Evolutionary conservation across 176 grass and related monocot genomes (phyloP), one percentile per base, ranked within the genome.

Genomic region (Eragrostis nindensis): DNA sequence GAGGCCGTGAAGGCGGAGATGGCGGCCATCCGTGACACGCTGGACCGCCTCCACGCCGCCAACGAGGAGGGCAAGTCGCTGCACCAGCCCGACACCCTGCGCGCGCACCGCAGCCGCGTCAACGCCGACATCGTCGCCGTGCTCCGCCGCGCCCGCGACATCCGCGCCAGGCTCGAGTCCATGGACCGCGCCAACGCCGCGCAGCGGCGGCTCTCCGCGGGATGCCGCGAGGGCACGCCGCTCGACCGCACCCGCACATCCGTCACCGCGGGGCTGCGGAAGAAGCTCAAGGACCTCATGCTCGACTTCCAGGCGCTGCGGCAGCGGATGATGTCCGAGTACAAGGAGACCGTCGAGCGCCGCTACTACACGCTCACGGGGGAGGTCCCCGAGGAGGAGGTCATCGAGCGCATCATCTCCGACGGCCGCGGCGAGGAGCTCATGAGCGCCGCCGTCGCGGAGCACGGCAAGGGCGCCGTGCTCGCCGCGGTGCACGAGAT

Each of bases 271-370:
- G 96, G 90, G 0, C 92, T 99, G 40, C 84, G 96, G 66, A 93
- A 90, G 92, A 93, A 90, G 85, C 84, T 99, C 82, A 90, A 89
- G 61, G 96, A 93, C 60, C 73, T 99, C 75, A 99, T 99, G 96
- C 90, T 95, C 88, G 92, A 99, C 65, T 95, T 99, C 87, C 96
- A 99, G 90, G 84, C 84, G 80, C 86, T 99, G 36, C 85, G 96
- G 57, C 92, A 99, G 88, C 86, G 83, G 74, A 93, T 90, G 70
- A 93, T 99, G 92, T 46, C 92, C 64, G 90, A 99, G 88, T 91
- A 99, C 88, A 92, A 93, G 78, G 96, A 99, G 71, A 89, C 88
- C 8, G 88, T 95, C 32, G 96, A 93, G 88, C 91, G 96, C 45
- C 86, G 96, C 49, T 94, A 95, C 86, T 97, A 90, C 86, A 91